phyloP scores from a whole-genome alignment of 2,329 filamentous ascomycete species.

The Aureobasidium melanogenum region DNA sequence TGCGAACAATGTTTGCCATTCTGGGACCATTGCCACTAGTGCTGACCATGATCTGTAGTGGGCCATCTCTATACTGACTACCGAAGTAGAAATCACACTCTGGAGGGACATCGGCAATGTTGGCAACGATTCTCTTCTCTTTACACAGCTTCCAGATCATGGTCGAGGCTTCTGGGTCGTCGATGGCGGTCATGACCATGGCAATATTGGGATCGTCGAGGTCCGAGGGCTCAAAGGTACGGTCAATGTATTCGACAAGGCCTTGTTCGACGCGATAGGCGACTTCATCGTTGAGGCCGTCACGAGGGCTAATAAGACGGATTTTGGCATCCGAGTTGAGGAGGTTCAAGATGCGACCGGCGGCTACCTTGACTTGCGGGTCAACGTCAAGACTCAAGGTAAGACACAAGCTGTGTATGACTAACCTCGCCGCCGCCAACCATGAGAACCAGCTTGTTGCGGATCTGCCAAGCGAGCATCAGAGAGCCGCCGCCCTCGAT shows the following conservation, averaged over 20 bases:
- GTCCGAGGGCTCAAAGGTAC: constrained; percentile 77
- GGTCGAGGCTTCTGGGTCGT: constrained; percentile 85
- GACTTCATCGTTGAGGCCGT: constrained; percentile 82
- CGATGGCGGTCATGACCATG: constrained; percentile 89
- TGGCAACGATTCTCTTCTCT: constrained; percentile 71
- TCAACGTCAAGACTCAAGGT: constrained; percentile 25
- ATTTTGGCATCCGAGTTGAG: constrained; percentile 92
- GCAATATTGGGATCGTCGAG: constrained; percentile 59
- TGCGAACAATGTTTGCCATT: constrained; percentile 75
- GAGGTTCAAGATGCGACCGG: constrained; percentile 84
- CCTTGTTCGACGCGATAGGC: constrained; percentile 65
- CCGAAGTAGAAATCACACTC: constrained; percentile 99
- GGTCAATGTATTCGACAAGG: constrained; percentile 72
- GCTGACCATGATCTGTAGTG: constrained; percentile 95
- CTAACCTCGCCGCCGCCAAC: constrained; percentile 89
- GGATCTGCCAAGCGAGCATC: constrained; percentile 92
- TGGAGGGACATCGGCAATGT: constrained; percentile 91
- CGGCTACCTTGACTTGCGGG: constrained; percentile 63
- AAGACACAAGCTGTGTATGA: constrained; percentile 14
- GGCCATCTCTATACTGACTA: constrained; percentile 87
- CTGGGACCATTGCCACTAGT: constrained; percentile 95
- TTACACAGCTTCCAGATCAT: constrained; percentile 92
- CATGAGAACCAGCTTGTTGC: constrained; percentile 79
- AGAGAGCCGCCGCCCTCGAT: constrained; percentile 87
- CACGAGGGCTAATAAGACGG: constrained; percentile 69